A percentile compares a stretch with the other conserved stretches of the same genome.
These are phyloP conservation scores for Polygonum maritimum DNA, from an alignment of 148 eudicot genomes.

Conservation along the genomic window DNA sequence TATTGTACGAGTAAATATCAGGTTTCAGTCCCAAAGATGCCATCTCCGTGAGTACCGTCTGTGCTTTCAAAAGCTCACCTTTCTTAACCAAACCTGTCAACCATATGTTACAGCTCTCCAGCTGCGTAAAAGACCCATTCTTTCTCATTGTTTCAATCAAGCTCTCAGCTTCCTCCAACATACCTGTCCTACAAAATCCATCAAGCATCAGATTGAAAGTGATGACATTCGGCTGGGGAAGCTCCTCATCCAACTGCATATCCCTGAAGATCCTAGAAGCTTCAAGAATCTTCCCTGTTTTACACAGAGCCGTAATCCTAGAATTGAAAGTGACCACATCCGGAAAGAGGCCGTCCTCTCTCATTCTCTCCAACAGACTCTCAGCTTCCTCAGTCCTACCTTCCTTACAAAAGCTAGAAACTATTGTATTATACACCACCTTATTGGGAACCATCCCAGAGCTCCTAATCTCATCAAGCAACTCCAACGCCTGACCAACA, in stretches of 20 bases:
- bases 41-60: slow-evolving; percentile 53
- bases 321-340: slow-evolving; percentile 87
- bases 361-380: slow-evolving; percentile 74
- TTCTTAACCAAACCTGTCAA: slow-evolving; percentile 59
- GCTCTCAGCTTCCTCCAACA: slow-evolving; percentile 75
- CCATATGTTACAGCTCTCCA: slow-evolving; percentile 77
- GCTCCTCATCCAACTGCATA: slow-evolving; percentile 70
- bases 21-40: slow-evolving; percentile 37
- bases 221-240: slow-evolving; percentile 58
- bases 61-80: slow-evolving; percentile 60
- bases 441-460: slow-evolving; percentile 37
- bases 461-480: slow-evolving; percentile 47
- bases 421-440: slow-evolving; percentile 74
- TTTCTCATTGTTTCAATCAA: slow-evolving; percentile 61
- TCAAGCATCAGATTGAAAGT: slow-evolving; percentile 69
- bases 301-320: slow-evolving; percentile 75
- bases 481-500: slow-evolving; percentile 33
- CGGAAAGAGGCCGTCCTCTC: slow-evolving; percentile 58
- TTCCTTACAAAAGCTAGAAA: slow-evolving; percentile 67
- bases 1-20: slow-evolving; percentile 53
- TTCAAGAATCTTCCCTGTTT: slow-evolving; percentile 66
- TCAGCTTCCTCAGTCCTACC: slow-evolving; percentile 70
- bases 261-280: slow-evolving; percentile 87
- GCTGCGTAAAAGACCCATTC: slow-evolving; percentile 24
- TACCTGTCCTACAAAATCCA: slow-evolving; percentile 67